Conservation (phyloP, 306 rosid species). For the Pterocarpus santalinus region DNA sequence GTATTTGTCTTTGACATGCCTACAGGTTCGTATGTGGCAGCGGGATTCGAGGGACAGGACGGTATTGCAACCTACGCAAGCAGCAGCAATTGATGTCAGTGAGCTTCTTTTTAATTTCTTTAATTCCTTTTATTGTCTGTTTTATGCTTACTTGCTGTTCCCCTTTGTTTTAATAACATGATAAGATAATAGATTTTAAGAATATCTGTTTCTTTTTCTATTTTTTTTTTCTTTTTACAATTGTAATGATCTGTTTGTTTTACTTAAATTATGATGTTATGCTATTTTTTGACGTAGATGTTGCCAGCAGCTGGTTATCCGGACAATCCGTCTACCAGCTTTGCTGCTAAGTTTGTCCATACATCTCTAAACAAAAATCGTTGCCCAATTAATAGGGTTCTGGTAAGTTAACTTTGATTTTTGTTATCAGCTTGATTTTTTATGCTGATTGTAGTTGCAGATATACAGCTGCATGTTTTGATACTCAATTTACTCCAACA, state of each 20-base stretch:
- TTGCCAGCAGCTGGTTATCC: constrained; percentile 89
- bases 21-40: constrained; percentile 92
- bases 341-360: constrained; percentile 94
- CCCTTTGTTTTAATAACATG: constrained; percentile 18
- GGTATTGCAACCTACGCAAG: constrained; percentile 85
- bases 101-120: constrained; percentile 27
- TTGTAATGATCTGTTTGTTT: constrained; percentile 22
- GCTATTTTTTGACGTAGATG: constrained; percentile 65
- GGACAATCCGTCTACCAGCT: constrained; percentile 97
- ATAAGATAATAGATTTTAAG: constrained; percentile 4
- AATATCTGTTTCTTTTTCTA: too few relatives aligned
- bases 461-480: constrained; percentile 27
- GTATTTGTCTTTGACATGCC: constrained; percentile 41
- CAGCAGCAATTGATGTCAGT: constrained; percentile 95
- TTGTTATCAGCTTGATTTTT: constrained; percentile 30
- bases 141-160: constrained; percentile 12
- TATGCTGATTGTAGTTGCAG: constrained; percentile 31
- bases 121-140: not conserved
- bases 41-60: constrained; percentile 91
- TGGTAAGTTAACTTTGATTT: constrained; percentile 68
- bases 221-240: not conserved
- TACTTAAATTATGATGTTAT: constrained; percentile 26
- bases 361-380: constrained; percentile 96
- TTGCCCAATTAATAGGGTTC: constrained; percentile 87
- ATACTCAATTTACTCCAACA: constrained; percentile 26